Conservation (phyloP, 2,329 filamentous ascomycete species). For the Epichloe elymi region DNA sequence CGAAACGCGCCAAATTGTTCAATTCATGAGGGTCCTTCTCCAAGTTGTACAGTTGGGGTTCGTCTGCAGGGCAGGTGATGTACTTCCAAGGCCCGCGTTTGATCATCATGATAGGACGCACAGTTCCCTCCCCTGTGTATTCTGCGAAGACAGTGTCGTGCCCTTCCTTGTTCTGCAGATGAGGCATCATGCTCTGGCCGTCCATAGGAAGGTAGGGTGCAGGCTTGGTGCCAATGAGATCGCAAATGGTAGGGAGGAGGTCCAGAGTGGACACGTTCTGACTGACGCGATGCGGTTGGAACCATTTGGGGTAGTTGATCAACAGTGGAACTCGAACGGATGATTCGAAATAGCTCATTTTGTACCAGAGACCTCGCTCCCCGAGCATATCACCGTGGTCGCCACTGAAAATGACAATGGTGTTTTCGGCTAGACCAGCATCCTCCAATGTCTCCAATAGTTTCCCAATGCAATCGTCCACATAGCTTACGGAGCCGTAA, state of each 20-base stretch:
- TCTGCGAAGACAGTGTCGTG: slow-evolving; percentile 87
- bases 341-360: slow-evolving; percentile 94
- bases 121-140: slow-evolving; percentile 87
- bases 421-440: slow-evolving; percentile 70
- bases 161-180: slow-evolving; percentile 50
- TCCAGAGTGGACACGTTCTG: slow-evolving; percentile 87
- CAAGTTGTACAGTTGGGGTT: slow-evolving; percentile 75
- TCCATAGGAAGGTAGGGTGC: slow-evolving; percentile 69
- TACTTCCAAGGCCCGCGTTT: slow-evolving; percentile 83
- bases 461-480: slow-evolving; percentile 83
- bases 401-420: slow-evolving; percentile 82
- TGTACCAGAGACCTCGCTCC: slow-evolving; percentile 87
- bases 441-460: slow-evolving; percentile 66
- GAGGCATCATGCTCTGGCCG: slow-evolving; percentile 68
- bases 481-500: slow-evolving; percentile 86
- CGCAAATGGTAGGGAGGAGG: slow-evolving; percentile 77
- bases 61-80: slow-evolving; percentile 71
- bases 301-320: slow-evolving; percentile 65
- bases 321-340: slow-evolving; percentile 82
- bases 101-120: slow-evolving; percentile 89
- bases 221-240: slow-evolving; percentile 61
- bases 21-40: slow-evolving; percentile 61
- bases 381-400: slow-evolving; percentile 96
- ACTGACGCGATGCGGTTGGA: slow-evolving; percentile 60
- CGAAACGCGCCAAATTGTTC: slow-evolving; percentile 51